Base-by-base conservation (phyloP, 1,139 yeast species). In the Kodamaea fungicola region DNA sequence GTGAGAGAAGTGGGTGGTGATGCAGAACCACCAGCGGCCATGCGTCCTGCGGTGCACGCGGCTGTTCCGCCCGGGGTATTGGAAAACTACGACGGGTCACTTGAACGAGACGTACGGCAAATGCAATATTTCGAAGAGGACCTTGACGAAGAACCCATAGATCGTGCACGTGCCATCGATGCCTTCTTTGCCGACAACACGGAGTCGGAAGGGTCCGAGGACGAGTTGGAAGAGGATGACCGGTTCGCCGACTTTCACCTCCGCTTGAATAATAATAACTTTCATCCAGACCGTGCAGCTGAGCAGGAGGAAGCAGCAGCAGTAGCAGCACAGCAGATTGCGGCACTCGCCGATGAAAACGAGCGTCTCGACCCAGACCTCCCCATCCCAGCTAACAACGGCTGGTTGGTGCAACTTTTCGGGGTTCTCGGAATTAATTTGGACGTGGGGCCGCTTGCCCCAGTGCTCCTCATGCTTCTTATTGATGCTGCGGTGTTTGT, bases 401-500 rank as follows among this genome's bases (percentile, higher is more conserved):
- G 46, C 22, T 53, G 47, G 4, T 45, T 52, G 22, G 44, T 37
- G 8, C 43, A 44, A 25, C 42, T 70, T 13, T 54, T 70, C 31
- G 70, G 64, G 38, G 41, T 64, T 8, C 53, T 71, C 27, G 75
- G 75, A 1, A 50, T 70, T 34, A 57, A 56, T 29, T 22, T 35
- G 10, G 27, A 52, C 69, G 36, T 59, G 64, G 35, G 35, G 67
- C 19, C 19, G 12, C 46, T 54, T 9, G 62, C 72, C 4, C 76
- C 76, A 0, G 38, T 71, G 5, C 46, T 62, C 22, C 51, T 68
- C 25, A 59, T 67, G 64, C 32, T 59, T 2, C 31, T 67, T 22
- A 61, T 76, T 26, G 72, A 78, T 43, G 47, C 67, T 2, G 56
- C 75, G 19, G 62, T 76, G 6, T 54, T 73, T 1, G 55, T 64